Evolutionary conservation across 208 protist species (phyloP).

Genomic region (Crithidia fasciculata): DNA sequence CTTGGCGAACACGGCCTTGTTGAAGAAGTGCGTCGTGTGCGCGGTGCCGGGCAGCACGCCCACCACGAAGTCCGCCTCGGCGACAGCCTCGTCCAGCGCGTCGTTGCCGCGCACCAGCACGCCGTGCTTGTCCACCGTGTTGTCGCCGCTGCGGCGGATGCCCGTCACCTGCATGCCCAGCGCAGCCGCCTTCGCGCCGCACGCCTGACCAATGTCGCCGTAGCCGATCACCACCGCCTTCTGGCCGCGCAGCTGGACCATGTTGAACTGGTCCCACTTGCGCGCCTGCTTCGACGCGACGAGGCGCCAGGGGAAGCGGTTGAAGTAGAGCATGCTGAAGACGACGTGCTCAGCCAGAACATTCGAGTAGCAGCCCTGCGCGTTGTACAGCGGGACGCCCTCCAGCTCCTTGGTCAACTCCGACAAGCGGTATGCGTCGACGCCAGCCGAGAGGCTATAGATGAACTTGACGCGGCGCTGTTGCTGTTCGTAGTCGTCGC

Average conservation of each 20-base stretch:
- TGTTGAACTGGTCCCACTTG: slow-evolving; percentile 83
- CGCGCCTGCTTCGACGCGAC: slow-evolving; percentile 45
- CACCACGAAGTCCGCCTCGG: slow-evolving; percentile 87
- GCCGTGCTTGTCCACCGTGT: slow-evolving; percentile 60
- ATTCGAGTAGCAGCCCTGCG: slow-evolving; percentile 64
- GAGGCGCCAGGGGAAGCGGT: slow-evolving; percentile 74
- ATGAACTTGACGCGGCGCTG: slow-evolving; percentile 74
- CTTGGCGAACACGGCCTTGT: slow-evolving; percentile 66
- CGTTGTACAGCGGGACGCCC: slow-evolving; percentile 75
- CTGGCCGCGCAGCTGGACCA: slow-evolving; percentile 54
- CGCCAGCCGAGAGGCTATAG: slow-evolving; percentile 78
- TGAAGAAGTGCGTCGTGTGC: slow-evolving; percentile 79
- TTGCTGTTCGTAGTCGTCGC: slow-evolving; percentile 56
- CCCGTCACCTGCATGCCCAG: slow-evolving; percentile 84
- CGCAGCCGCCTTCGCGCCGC: slow-evolving; percentile 38
- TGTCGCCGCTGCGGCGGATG: slow-evolving; percentile 50
- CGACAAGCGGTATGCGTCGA: slow-evolving; percentile 64
- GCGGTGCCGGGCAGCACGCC: slow-evolving; percentile 77
- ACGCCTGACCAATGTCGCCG: slow-evolving; percentile 78
- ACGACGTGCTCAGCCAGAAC: slow-evolving; percentile 84
- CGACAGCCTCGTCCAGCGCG: slow-evolving; percentile 52
- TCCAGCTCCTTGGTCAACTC: slow-evolving; percentile 50
- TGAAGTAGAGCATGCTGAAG: slow-evolving; percentile 88
- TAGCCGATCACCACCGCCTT: slow-evolving; percentile 85
- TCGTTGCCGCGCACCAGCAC: slow-evolving; percentile 57